Evolutionary conservation across 1,284 basidiomycete species (phyloP).

Genomic region (Ceratobasidium sp.): DNA sequence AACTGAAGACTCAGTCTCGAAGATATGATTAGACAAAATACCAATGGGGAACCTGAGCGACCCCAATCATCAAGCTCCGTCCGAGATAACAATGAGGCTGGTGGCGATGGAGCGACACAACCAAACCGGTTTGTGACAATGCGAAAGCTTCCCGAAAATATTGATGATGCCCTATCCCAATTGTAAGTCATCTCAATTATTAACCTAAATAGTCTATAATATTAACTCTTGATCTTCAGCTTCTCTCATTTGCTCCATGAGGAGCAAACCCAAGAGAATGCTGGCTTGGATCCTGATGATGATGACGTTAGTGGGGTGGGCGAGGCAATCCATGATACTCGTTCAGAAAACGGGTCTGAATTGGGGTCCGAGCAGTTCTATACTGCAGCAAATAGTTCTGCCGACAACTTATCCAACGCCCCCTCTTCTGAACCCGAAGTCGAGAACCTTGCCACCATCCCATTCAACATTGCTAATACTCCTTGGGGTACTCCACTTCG

Average conservation of each 20-base stretch:
- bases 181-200: neutral
- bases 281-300: neutral
- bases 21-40: neutral
- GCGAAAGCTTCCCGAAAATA: neutral
- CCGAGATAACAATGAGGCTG: neutral
- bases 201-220: neutral
- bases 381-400: neutral
- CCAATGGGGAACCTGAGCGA: neutral
- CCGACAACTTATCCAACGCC: neutral
- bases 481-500: neutral
- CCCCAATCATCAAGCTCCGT: neutral
- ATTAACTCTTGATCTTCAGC: conserved; percentile 2
- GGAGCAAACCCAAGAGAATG: neutral
- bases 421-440: neutral
- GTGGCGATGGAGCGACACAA: neutral
- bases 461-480: neutral
- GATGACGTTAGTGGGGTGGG: neutral
- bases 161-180: neutral
- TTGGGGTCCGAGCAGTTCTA: neutral
- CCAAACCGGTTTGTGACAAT: neutral
- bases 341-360: neutral
- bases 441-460: neutral
- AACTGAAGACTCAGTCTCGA: neutral
- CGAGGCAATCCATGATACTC: neutral
- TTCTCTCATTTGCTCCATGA: conserved; percentile 3